Base-by-base conservation (phyloP, 2,329 filamentous ascomycete species). In the Mycosphaerella arachidis region DNA sequence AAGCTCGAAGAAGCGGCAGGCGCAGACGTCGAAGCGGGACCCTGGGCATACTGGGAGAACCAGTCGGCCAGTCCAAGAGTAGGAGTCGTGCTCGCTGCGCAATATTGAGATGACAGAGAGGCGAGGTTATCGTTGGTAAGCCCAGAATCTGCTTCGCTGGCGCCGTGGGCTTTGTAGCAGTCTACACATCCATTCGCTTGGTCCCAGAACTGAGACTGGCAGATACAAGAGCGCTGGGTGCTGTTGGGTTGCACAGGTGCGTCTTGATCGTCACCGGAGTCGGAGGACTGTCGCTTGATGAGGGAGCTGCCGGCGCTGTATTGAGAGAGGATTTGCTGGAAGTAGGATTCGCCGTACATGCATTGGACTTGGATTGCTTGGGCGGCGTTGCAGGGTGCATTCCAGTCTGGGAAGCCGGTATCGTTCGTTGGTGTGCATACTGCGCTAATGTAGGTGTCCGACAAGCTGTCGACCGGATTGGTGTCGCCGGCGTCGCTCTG, bases 151-250 rank as follows among this genome's bases (percentile, higher is more conserved):
- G 20, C 50, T 9, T 53, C 24, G 33, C 53, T 59, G 27, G 46
- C n/a, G 1, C 67, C 66, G 55, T 71, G 69, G 3, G 57, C 63
- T 2, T 58, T 53, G 53, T 63, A 68, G 60, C 69, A 70, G 16
- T 62, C 62, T 6, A 54, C 37, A 57, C 69, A 70, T n/a, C 65
- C 69, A 3, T 24, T 20, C 10, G 58, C 45, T n/a, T 57, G 55
- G 33, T 60, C 57, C 59, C 63, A 67, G 56, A 68, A 70, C 31
- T 69, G 66, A 16, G 60, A 64, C 48, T 68, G 56, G 64, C 70
- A 72, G 51, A 71, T 43, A 53, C 69, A 72, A 24, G 62, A 57
- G 18, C 66, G 64, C 48, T 71, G 67, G n/a, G 64, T 67, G n/a
- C 59, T 60, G 61, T 64, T 62, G 27, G 57, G 58, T n/a, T 63